Evolutionary conservation across 768 basidiomycete species (phyloP), one percentile per base, ranked within the genome.

Genomic region (Pleurotus pulmonarius): DNA sequence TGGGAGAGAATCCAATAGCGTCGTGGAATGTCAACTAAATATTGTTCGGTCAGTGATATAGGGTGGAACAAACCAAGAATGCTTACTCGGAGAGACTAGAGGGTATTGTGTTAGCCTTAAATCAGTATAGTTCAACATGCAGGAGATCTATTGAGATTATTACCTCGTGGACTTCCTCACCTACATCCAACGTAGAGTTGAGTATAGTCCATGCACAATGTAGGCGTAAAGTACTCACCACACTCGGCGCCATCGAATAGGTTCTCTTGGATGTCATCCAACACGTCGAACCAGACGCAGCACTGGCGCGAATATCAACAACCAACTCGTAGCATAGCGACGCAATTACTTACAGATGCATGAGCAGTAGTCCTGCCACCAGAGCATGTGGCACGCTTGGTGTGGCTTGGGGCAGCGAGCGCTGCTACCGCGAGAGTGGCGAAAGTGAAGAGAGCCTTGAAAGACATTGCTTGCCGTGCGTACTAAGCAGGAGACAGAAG

Each of bases 341-440:
- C 6, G 12, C 25, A 44, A 44, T 11, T 13, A 53, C 57, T 37
- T 51, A 61, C 63, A 3, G 48, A 24, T 2, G 57, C 56, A 52
- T 61, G 53, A 2, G 58, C 52, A 2, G 64, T 58, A 6, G 59
- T 59, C 52, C 61, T 57, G 39, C 65, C 65, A 4, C 59, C 53
- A 49, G 58, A 58, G 52, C 65, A 67, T 5, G 54, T 56, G 6
- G 60, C 63, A 13, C 49, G 57, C 73, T 44, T 75, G 67, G 7
- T 78, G 29, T 34, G 29, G 29, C 29, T 34, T 65, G 12, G 85
- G 83, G 74, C 82, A 83, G 62, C 83, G 76, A 63, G 83, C 82
- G 63, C 55, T 18, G 47, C 22, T 20, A 56, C 29, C 22, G 55
- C 55, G 12, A 56, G 46, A 38, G 55, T 53, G 12, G 51, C 51